A percentile compares a stretch with the other conserved stretches of the same genome.
phyloP scores from a whole-genome alignment of 1,284 basidiomycete species.

The Athelia sp. region DNA sequence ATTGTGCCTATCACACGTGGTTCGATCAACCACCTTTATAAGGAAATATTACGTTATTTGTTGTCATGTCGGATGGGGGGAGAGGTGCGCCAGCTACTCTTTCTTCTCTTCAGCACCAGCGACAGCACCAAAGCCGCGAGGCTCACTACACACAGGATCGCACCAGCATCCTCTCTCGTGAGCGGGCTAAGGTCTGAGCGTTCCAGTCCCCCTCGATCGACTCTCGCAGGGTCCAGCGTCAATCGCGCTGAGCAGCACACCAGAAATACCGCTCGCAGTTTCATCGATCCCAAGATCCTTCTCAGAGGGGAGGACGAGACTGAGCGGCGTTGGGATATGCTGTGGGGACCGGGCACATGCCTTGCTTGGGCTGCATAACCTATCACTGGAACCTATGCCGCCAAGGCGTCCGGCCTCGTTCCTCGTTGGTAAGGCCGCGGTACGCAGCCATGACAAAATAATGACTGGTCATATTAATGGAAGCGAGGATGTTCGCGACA shows the following conservation, averaged over 20 bases:
- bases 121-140: constrained; percentile 48
- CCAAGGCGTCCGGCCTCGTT: no score
- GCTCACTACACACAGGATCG: constrained; percentile 41
- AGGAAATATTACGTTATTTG: no score
- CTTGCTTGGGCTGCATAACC: constrained; percentile 3
- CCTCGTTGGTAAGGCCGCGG: not conserved
- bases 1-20: no score
- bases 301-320: constrained; percentile 11
- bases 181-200: constrained; percentile 64
- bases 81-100: no score
- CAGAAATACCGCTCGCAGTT: constrained; percentile 36
- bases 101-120: constrained; percentile 12
- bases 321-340: constrained; percentile 15
- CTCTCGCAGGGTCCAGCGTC: constrained; percentile 45
- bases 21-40: no score
- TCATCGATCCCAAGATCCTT: constrained; percentile 23
- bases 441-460: no score
- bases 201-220: constrained; percentile 43
- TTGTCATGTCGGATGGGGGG: no score
- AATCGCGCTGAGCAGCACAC: constrained; percentile 42
- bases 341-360: constrained; percentile 17
- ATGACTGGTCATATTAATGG: no score
- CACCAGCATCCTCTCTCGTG: constrained; percentile 27
- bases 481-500: no score
- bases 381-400: not conserved